Conservation (phyloP, 768 basidiomycete species). For the Psilocybe cubensis region DNA sequence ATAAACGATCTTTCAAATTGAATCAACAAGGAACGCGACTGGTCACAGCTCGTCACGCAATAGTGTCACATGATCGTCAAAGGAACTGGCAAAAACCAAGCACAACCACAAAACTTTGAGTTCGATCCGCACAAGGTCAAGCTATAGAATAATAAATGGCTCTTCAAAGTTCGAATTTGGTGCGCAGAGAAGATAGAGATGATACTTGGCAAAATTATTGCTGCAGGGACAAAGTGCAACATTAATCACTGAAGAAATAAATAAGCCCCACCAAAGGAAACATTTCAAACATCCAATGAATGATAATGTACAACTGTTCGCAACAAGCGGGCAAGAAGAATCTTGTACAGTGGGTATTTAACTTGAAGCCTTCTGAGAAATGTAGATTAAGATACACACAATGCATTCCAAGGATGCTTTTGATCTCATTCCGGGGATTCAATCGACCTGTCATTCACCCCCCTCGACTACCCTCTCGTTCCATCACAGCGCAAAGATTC, state of each 20-base stretch:
- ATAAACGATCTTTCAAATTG: constrained; percentile 9
- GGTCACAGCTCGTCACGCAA: neutral
- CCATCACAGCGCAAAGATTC: neutral
- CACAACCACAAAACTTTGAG: no score
- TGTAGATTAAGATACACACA: constrained; percentile 3
- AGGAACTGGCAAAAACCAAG: neutral
- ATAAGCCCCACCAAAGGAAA: no score
- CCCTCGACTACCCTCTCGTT: neutral
- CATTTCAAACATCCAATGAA: no score
- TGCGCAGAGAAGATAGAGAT: no score
- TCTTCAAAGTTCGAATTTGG: no score
- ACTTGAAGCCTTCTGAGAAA: neutral
- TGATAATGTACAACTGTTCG: no score
- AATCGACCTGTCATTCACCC: neutral
- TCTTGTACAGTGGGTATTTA: neutral
- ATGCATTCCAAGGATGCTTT: neutral
- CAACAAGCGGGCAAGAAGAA: neutral
- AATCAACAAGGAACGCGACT: constrained; percentile 18
- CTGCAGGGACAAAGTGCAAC: no score
- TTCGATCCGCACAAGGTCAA: no score
- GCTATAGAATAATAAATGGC: no score
- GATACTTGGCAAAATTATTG: no score
- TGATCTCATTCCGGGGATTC: neutral
- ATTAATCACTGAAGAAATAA: no score
- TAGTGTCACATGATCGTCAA: neutral